Percentiles rank a stretch among this genome's conserved stretches.
Evolutionary conservation across 768 basidiomycete species (phyloP).

Genomic region (Lentinus tigrinus): DNA sequence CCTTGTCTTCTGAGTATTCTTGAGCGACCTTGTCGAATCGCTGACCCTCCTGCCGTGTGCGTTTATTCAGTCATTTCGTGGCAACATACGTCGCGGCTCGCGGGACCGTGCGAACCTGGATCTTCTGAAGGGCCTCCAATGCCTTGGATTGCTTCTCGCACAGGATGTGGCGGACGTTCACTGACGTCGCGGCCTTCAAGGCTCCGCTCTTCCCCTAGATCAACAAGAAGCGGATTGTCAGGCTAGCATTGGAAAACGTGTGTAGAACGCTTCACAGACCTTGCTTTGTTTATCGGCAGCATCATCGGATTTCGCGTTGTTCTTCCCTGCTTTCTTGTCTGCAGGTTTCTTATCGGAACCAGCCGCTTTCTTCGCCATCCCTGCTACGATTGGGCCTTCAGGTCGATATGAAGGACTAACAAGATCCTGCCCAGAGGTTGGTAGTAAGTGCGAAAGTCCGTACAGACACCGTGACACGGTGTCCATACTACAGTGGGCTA

Average conservation of each 20-base stretch:
- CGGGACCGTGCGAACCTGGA: slow-evolving; percentile 53
- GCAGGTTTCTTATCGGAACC: slow-evolving; percentile 32
- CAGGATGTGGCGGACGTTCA: slow-evolving; percentile 85
- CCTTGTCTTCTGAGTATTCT: slow-evolving; percentile 90
- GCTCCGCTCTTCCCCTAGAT: slow-evolving; percentile 48
- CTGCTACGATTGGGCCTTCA: neutral
- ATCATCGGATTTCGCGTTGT: slow-evolving; percentile 16
- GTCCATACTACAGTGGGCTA: no score
- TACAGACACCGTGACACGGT: no score
- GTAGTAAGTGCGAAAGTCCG: no score
- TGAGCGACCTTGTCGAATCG: slow-evolving; percentile 87
- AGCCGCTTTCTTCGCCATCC: slow-evolving; percentile 21
- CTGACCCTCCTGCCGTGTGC: slow-evolving; percentile 60
- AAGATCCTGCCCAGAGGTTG: no score
- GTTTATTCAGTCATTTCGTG: neutral
- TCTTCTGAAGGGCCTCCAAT: slow-evolving; percentile 73
- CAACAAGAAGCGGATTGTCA: neutral
- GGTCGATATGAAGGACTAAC: no score
- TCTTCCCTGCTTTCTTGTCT: slow-evolving; percentile 39
- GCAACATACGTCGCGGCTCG: neutral
- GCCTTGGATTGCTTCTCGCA: slow-evolving; percentile 87
- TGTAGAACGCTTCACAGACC: neutral
- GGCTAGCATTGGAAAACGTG: neutral
- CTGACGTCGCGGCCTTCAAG: slow-evolving; percentile 75
- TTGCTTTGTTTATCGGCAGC: slow-evolving; percentile 12